Base-by-base conservation (phyloP, 179 eudicot species). In the Beta lomatogona region DNA sequence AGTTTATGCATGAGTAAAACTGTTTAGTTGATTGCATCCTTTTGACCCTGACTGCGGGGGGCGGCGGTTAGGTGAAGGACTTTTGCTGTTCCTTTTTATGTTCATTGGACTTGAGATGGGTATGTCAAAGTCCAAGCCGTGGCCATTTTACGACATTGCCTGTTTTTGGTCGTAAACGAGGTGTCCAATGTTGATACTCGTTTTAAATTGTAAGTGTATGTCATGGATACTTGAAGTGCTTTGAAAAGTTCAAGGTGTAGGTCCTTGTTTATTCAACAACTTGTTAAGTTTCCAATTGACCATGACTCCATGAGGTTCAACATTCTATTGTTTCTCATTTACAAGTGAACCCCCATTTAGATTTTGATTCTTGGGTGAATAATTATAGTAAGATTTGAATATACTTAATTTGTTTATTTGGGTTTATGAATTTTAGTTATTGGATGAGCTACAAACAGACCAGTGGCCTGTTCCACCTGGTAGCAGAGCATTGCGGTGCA, bases 381-480 rank as follows among this genome's bases (percentile, higher is more conserved):
- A 28, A 21, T 67, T 41, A 21, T 19, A 11, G 13, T 53, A 12
- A 9, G 45, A 14, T 53, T 48, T 4, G 71, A 46, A 5, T 15
- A 76, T 72, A 31, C 73, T 71, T 63, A 65, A 6, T 16, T 52
- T 15, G 66, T 44, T 50, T 50, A n/a, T 79, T 1, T 79, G 80
- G 6, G 22, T 48, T 67, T 81, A 31, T 85, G 83, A 71, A 81
- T 73, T 82, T 50, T 80, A 96, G 99, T 79, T 96, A 81, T 82
- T 96, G 91, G 99, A 94, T 77, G 98, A 96, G 81, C 86, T 96
- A 77, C 88, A 88, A 53, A 91, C 92, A 3, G 98, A 96, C 88
- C 94, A 91, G 73, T 96, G 98, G 97, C 98, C 96, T 25, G 94
- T 96, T 81, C 86, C 90, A 65, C 92, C 96, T 44, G 98, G 97